Conservation (phyloP, 495 filamentous ascomycete genomes). For the Aspergillus coremiiformis region DNA sequence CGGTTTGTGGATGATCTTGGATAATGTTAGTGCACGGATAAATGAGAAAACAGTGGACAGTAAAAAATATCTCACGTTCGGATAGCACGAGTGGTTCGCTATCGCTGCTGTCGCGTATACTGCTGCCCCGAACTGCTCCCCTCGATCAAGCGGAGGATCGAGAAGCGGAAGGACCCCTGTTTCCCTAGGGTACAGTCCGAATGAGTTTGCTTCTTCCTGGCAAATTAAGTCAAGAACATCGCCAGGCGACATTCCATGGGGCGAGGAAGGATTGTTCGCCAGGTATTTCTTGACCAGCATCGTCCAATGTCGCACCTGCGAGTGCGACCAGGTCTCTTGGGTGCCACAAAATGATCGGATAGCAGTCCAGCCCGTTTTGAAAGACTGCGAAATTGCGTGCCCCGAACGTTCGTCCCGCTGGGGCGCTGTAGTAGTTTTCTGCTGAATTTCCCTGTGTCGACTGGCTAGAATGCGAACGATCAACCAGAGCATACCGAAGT, state of each 20-base stretch:
- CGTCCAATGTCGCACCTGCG: conserved; percentile 25
- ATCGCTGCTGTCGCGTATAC: conserved; percentile 35
- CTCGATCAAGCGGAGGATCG: conserved; percentile 14
- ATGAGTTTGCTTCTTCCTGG: conserved; percentile 36
- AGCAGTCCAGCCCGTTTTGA: conserved; percentile 22
- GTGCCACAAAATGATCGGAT: conserved; percentile 33
- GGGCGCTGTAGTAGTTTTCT: background rate
- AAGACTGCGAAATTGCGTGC: background rate
- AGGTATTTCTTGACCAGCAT: conserved; percentile 35
- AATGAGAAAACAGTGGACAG: background rate
- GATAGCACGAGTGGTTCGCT: conserved; percentile 33
- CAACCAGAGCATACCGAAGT: conserved; percentile 37
- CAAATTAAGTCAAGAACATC: conserved; percentile 29
- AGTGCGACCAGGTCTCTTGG: conserved; percentile 28
- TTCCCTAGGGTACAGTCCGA: conserved; percentile 35
- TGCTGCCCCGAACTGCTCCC: conserved; percentile 33
- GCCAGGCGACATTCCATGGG: conserved; percentile 19
- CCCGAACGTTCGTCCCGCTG: background rate
- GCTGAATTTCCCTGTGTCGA: conserved; percentile 13
- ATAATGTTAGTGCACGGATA: background rate
- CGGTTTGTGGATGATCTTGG: conserved; percentile 31
- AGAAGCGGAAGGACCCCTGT: conserved; percentile 23
- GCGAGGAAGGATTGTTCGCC: conserved; percentile 5
- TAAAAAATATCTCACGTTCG: conserved; percentile 26
- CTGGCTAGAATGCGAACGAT: conserved; percentile 33